Base-by-base conservation (phyloP, 331 rosid genomes). In the Erythrophleum ivorense region DNA sequence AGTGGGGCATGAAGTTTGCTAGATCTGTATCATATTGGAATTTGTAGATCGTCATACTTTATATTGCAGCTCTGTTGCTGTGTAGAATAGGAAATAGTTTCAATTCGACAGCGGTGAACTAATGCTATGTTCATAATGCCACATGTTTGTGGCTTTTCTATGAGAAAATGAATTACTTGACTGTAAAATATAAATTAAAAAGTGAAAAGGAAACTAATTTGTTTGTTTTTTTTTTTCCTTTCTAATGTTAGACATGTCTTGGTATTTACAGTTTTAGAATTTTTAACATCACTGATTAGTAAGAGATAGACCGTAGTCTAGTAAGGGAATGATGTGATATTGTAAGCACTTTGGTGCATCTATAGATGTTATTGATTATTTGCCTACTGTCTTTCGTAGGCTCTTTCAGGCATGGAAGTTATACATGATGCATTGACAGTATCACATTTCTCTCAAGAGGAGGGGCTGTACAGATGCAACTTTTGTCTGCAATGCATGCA, bases 301-400 rank as follows among this genome's bases (percentile, higher is more conserved):
- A 14, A 3, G 34, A 59, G 70, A 8, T 73, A 36, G 38, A 55
- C 53, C 38, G 29, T 53, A 2, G 16, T 53, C 3, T 34, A 14
- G 46, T 14, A 31, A 34, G 50, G 11, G 45, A 24, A 36, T 13
- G 65, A 33, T 36, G 4, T 14, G 8, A 18, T 21, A 9, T 1
- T 43, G 31, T 12, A 55, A 36, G 14, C 6, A 16, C 29, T 74
- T 34, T 15, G n/a, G 18, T 5, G 24, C 49, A 3, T 7, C 54
- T 4, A 45, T n/a, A 5, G 8, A 13, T 49, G 36, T 31, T 71
- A 33, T 40, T 55, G 15, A 85, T 83, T 6, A 9, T 11, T 50
- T 82, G 64, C 38, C 46, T 19, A 6, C 45, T 21, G 36, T 74
- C 58, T 55, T 53, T 52, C 40, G 89, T 85, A 84, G 88, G 88